Percentiles rank a stretch among this genome's conserved stretches.
phyloP scores from a whole-genome alignment of 2,329 filamentous ascomycete genomes.

The Dryadomyces quercus-mongolicae region DNA sequence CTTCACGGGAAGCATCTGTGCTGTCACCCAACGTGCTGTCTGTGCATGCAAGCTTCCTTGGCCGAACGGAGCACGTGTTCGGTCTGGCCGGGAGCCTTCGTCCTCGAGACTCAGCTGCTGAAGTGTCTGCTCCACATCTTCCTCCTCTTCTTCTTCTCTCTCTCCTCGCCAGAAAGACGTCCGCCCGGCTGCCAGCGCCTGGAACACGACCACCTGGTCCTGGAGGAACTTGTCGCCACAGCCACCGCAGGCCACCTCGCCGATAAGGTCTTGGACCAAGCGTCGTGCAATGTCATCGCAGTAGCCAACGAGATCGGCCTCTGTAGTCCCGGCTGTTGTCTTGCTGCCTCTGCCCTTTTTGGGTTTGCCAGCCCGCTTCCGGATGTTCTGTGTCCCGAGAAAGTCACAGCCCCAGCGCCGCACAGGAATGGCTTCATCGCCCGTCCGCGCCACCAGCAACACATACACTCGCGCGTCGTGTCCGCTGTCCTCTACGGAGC shows the following conservation, averaged over 20 bases:
- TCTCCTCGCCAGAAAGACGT: constrained; percentile 31
- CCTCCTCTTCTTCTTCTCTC: constrained; percentile 10
- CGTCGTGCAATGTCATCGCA: constrained; percentile 18
- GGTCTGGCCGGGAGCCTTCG: constrained; percentile 29
- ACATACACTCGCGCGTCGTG: constrained; percentile 40
- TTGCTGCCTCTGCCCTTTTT: background rate
- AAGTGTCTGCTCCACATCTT: background rate
- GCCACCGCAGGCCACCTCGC: constrained; percentile 29
- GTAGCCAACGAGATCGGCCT: constrained; percentile 13
- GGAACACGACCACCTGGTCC: constrained; percentile 49
- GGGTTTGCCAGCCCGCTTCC: background rate
- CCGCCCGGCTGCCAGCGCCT: constrained; percentile 40
- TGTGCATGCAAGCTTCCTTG: constrained; percentile 42
- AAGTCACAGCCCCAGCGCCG: constrained; percentile 34
- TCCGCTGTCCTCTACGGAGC: constrained; percentile 36
- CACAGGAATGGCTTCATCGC: background rate
- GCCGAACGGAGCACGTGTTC: constrained; percentile 37
- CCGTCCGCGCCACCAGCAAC: constrained; percentile 42
- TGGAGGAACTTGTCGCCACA: constrained; percentile 45
- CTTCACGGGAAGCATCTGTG: constrained; percentile 35
- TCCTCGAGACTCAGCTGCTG: background rate
- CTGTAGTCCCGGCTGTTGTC: background rate
- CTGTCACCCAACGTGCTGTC: constrained; percentile 49
- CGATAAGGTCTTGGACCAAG: constrained; percentile 32
- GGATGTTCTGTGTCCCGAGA: constrained; percentile 7